phyloP scores from a whole-genome alignment of 331 rosid species.

The Malus hybrid region DNA sequence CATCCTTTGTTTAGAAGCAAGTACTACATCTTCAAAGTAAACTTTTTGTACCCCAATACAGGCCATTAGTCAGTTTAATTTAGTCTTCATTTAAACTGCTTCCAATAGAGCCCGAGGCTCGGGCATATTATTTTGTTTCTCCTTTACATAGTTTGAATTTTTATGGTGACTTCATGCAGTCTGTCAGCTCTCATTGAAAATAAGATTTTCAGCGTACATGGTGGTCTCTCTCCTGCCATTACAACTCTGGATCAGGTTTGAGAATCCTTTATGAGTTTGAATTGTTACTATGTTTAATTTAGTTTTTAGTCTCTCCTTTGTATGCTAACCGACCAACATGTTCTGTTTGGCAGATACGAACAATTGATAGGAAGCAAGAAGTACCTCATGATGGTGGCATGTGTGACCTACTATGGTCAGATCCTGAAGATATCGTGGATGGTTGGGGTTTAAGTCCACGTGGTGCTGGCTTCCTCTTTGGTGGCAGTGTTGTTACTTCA shows the following conservation, averaged over 20 bases:
- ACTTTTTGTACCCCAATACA: not conserved
- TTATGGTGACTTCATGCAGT: slow-evolving; percentile 35
- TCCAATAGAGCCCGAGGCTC: slow-evolving; percentile 1
- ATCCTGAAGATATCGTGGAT: slow-evolving; percentile 96
- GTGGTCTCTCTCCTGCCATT: slow-evolving; percentile 97
- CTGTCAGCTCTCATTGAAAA: slow-evolving; percentile 94
- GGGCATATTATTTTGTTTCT: not conserved
- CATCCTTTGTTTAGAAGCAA: not conserved
- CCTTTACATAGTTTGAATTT: slow-evolving; percentile 6
- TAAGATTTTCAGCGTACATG: slow-evolving; percentile 92
- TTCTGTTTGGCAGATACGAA: slow-evolving; percentile 58
- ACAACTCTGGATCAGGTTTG: slow-evolving; percentile 91
- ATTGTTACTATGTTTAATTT: not conserved
- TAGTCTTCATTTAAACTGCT: slow-evolving; percentile 1
- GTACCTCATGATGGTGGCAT: slow-evolving; percentile 99
- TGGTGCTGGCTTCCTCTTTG: slow-evolving; percentile 95
- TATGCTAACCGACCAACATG: slow-evolving; percentile 1
- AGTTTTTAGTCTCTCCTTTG: not conserved
- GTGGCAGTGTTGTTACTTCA: slow-evolving; percentile 79
- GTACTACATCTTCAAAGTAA: not conserved
- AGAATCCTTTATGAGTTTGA: not conserved
- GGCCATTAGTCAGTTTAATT: not conserved
- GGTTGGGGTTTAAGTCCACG: slow-evolving; percentile 99
- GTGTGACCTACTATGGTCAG: slow-evolving; percentile 99
- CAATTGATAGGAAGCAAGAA: slow-evolving; percentile 96